Evolutionary conservation across 2,329 filamentous ascomycete species (phyloP).

Genomic region (Geosmithia morbida): DNA sequence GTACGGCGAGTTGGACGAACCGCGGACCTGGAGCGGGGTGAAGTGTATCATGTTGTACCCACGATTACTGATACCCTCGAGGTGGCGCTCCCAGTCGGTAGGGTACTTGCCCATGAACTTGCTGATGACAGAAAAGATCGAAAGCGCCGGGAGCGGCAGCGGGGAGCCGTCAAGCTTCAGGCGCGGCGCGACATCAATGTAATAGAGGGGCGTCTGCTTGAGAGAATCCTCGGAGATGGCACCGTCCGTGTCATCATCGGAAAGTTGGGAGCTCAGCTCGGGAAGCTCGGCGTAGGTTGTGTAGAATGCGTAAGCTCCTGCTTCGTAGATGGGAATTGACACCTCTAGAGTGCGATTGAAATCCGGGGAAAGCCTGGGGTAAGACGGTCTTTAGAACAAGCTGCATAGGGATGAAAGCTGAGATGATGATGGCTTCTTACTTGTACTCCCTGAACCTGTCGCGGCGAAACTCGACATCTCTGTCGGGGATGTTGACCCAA

Average conservation of each 20-base stretch:
- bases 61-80: conserved; percentile 74
- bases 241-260: conserved; percentile 2
- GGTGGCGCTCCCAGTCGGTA: conserved; percentile 75
- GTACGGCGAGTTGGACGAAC: conserved; percentile 89
- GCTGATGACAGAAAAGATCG: conserved; percentile 85
- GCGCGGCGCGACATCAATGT: conserved; percentile 83
- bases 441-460: conserved; percentile 76
- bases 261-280: conserved; percentile 28
- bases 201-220: conserved; percentile 65
- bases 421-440: conserved; percentile 34
- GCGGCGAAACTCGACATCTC: conserved; percentile 62
- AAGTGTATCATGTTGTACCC: conserved; percentile 99
- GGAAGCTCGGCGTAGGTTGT: conserved; percentile 83
- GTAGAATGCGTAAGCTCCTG: conserved; percentile 90
- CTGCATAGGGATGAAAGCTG: background rate
- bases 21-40: conserved; percentile 80
- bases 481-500: conserved; percentile 87
- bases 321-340: conserved; percentile 67
- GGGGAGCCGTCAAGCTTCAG: conserved; percentile 59
- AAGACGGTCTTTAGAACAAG: background rate
- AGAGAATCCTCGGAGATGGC: conserved; percentile 20
- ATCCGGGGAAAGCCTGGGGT: conserved; percentile 62
- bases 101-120: conserved; percentile 97
- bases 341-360: conserved; percentile 90
- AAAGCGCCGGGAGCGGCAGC: conserved; percentile 74